These are phyloP conservation scores for Linderniella brevidens DNA, from an alignment of 257 asterid species.

Conservation along the genomic window DNA sequence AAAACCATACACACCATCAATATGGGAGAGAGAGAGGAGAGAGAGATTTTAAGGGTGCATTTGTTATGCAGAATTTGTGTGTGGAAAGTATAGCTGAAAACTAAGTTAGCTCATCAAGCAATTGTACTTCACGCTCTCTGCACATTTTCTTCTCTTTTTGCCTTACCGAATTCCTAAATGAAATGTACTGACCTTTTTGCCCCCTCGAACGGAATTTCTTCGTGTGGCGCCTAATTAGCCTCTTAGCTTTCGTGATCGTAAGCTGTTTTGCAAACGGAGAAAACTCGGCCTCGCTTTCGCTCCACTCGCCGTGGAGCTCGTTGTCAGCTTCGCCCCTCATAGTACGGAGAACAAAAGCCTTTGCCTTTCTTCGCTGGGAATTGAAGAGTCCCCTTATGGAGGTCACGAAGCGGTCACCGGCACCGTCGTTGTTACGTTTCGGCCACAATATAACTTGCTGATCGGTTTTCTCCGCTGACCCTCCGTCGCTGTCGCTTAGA, in stretches of 20 bases:
- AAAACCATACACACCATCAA: constrained; percentile 2
- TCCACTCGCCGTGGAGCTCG: constrained; percentile 78
- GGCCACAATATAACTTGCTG: constrained; percentile 57
- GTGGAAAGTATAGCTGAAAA: too few relatives aligned
- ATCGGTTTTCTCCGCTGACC: constrained; percentile 61
- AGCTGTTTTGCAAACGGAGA: constrained; percentile 93
- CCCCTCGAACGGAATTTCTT: constrained; percentile 82
- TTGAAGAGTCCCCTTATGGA: constrained; percentile 85
- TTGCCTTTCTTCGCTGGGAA: constrained; percentile 89
- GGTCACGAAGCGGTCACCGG: constrained; percentile 94
- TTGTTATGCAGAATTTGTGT: too few relatives aligned
- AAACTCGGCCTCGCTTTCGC: constrained; percentile 92
- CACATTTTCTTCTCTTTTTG: too few relatives aligned
- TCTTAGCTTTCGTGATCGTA: constrained; percentile 87
- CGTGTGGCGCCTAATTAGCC: constrained; percentile 76
- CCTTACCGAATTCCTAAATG: too few relatives aligned
- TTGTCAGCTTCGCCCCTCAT: constrained; percentile 94
- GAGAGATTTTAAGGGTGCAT: too few relatives aligned
- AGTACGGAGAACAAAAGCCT: constrained; percentile 83
- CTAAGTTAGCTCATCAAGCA: too few relatives aligned
- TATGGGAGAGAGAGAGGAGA: too few relatives aligned
- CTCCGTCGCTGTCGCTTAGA: constrained; percentile 90
- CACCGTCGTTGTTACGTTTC: constrained; percentile 77
- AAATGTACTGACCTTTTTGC: constrained; percentile 57
- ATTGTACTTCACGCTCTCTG: too few relatives aligned